Conservation (phyloP, 2,329 filamentous ascomycete species). For the Ophiosphaerella korrae region DNA sequence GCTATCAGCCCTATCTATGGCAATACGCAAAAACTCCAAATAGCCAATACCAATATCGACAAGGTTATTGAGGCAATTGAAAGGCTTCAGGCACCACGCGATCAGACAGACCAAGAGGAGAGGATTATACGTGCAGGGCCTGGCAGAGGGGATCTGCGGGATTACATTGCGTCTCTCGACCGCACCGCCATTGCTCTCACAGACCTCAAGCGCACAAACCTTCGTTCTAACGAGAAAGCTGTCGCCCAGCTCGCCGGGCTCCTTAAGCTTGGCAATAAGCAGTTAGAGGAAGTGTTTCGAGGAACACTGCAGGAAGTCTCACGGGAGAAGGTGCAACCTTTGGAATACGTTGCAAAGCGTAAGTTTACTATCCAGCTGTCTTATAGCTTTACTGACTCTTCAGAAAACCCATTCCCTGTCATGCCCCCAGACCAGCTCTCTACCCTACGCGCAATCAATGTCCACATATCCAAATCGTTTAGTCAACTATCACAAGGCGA, state of each 20-base stretch:
- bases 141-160: slow-evolving; percentile 72
- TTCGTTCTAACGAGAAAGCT: slow-evolving; percentile 89
- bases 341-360: slow-evolving; percentile 92
- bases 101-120: slow-evolving; percentile 91
- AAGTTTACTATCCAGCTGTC: slow-evolving; percentile 35
- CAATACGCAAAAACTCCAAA: slow-evolving; percentile 87
- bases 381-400: slow-evolving; percentile 14
- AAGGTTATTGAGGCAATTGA: slow-evolving; percentile 85
- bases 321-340: slow-evolving; percentile 75
- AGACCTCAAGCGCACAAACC: slow-evolving; percentile 86
- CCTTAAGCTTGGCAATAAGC: slow-evolving; percentile 76
- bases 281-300: slow-evolving; percentile 84
- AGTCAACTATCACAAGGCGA: slow-evolving; percentile 54
- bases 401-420: slow-evolving; percentile 75
- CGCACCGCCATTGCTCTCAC: slow-evolving; percentile 82
- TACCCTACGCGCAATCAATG: slow-evolving; percentile 78
- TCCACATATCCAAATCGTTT: slow-evolving; percentile 70
- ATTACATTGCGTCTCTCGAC: slow-evolving; percentile 88
- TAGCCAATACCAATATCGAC: slow-evolving; percentile 89
- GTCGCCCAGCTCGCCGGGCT: slow-evolving; percentile 79
- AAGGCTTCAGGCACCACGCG: slow-evolving; percentile 83
- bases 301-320: slow-evolving; percentile 79
- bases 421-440: slow-evolving; percentile 76
- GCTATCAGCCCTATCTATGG: slow-evolving; percentile 91
- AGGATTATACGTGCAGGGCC: slow-evolving; percentile 77